Evolutionary conservation across 2,329 filamentous ascomycete species (phyloP), one percentile per base, ranked within the genome.

Genomic region (Zasmidium angulare): DNA sequence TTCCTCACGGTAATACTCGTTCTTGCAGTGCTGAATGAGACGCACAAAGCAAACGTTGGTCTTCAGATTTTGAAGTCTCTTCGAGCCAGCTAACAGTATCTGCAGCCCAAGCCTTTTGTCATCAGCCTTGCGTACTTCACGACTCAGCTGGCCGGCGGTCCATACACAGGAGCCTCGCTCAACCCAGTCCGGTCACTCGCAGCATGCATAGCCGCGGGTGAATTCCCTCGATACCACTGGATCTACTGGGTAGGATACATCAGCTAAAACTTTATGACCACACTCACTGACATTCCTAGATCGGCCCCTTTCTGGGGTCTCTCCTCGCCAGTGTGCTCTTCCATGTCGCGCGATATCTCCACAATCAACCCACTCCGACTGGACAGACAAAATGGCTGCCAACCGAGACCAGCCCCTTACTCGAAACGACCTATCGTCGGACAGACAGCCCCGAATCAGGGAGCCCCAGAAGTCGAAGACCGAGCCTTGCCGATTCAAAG

Each of bases 161-260:
- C 56, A 55, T 69, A 64, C 36, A 69, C 67, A 9, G 66, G 78
- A 71, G 56, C 23, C 22, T 68, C 65, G 31, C 61, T 74, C 12
- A 74, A 74, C 58, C 72, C 72, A 22, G 68, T 71, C 2, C 67
- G 71, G n/a, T 69, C 68, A 1, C 71, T 74, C 46, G 71, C 68
- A 14, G 71, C 57, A 1, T 66, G 65, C 22, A 70, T 71, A 21
- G 67, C 71, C 40, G 62, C 63, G 31, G 55, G 53, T 19, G 52
- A 61, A 26, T 74, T 74, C 54, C 57, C 59, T 14, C 49, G 59
- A 23, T 72, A 71, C 56, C 70, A 72, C 58, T 72, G 71, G 71
- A 60, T 61, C 48, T 63, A 63, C 20, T 63, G 70, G 70, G 21
- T 71, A n/a, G 9, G n/a, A 4, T 43, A 3, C 36, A 3, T 19